Conservation (phyloP, 306 rosid species). For the Pyrus communis region DNA sequence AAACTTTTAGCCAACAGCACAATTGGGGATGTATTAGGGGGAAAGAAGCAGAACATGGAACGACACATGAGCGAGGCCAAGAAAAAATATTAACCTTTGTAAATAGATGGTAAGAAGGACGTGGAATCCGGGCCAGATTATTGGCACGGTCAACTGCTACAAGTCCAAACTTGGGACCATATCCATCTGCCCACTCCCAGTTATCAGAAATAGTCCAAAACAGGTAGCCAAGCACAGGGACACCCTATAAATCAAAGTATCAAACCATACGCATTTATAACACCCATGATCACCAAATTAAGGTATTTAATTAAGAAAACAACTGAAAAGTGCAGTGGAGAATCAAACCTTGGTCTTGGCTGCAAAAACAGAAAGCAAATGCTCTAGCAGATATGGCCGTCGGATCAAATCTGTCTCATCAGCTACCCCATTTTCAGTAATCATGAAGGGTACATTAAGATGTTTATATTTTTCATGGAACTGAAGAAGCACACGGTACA, state of each 20-base stretch:
- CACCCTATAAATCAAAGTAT: constrained; percentile 53
- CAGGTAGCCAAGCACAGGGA: constrained; percentile 48
- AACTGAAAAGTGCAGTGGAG: constrained; percentile 3
- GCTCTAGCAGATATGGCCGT: constrained; percentile 79
- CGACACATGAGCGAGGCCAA: constrained; percentile 8
- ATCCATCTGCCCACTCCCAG: constrained; percentile 99
- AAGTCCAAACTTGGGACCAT: constrained; percentile 98
- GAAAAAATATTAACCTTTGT: constrained; percentile 44
- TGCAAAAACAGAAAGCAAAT: constrained; percentile 73
- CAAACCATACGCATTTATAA: constrained; percentile 8
- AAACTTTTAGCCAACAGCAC: constrained; percentile 13
- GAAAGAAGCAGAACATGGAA: background rate
- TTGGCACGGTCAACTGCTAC: constrained; percentile 86
- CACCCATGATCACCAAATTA: constrained; percentile 8
- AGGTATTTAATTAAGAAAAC: background rate
- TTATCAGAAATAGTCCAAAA: constrained; percentile 97
- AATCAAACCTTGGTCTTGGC: constrained; percentile 67
- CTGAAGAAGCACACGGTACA: constrained; percentile 83
- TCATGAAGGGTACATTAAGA: constrained; percentile 68
- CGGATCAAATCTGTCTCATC: constrained; percentile 93
- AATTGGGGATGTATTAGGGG: background rate
- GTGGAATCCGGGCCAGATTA: constrained; percentile 63
- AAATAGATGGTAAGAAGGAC: constrained; percentile 85
- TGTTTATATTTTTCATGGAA: constrained; percentile 90
- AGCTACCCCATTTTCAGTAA: constrained; percentile 83